These are phyloP conservation scores for Taphrina confusa DNA, from an alignment of 1,139 yeast genomes.

Conservation along the genomic window DNA sequence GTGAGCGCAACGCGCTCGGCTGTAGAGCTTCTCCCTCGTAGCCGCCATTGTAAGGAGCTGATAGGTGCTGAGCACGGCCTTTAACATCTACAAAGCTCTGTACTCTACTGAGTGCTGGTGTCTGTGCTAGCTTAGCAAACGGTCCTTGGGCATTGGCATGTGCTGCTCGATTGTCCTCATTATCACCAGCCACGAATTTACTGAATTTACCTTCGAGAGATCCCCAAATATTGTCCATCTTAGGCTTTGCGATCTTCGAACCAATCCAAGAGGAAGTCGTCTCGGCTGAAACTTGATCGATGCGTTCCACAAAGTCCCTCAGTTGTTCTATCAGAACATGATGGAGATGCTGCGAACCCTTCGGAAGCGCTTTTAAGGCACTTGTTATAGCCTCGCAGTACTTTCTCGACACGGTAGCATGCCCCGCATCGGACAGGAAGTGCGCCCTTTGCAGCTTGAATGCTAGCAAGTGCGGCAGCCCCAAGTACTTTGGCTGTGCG, in stretches of 20 bases:
- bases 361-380: constrained; percentile 43
- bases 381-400: constrained; percentile 59
- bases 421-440: constrained; percentile 65
- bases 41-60: constrained; percentile 5
- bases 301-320: constrained; percentile 46
- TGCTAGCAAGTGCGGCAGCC: constrained; percentile 57
- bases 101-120: constrained; percentile 27
- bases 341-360: constrained; percentile 45
- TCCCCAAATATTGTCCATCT: constrained; percentile 83
- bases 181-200: constrained; percentile 87
- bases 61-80: neutral
- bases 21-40: neutral
- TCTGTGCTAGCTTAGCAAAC: constrained; percentile 37
- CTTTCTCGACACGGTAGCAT: constrained; percentile 58
- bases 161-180: neutral
- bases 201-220: constrained; percentile 75
- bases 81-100: constrained; percentile 19
- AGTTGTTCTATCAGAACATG: constrained; percentile 48
- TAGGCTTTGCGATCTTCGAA: constrained; percentile 68
- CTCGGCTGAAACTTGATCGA: constrained; percentile 41
- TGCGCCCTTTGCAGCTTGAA: constrained; percentile 65
- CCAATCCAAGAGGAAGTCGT: constrained; percentile 61
- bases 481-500: constrained; percentile 45
- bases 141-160: constrained; percentile 42
- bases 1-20: neutral